phyloP scores from a whole-genome alignment of 1,139 yeast species.

The Debaryomycetaceae sp. region DNA sequence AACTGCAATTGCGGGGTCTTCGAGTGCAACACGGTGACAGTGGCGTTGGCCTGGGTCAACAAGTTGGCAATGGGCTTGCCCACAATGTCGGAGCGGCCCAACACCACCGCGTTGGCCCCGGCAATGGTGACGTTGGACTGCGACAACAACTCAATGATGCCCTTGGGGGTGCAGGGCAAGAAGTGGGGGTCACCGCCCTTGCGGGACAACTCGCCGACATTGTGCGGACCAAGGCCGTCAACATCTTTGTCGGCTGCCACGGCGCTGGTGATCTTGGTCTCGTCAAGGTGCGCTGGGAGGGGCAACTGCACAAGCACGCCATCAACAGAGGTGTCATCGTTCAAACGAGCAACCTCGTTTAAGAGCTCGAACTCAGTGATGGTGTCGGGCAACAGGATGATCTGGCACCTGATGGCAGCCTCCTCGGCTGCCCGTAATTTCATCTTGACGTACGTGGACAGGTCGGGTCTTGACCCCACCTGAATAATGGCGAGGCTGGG shows the following conservation, averaged over 20 bases:
- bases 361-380: conserved; percentile 58
- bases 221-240: conserved; percentile 89
- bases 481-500: conserved; percentile 84
- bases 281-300: conserved; percentile 77
- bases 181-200: conserved; percentile 82
- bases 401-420: conserved; percentile 70
- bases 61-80: conserved; percentile 90
- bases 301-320: conserved; percentile 94
- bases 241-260: conserved; percentile 84
- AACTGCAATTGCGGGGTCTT: conserved; percentile 57
- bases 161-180: conserved; percentile 96
- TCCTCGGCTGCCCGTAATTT: conserved; percentile 88
- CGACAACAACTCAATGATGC: conserved; percentile 74
- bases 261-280: conserved; percentile 69
- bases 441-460: conserved; percentile 92
- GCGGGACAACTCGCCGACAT: conserved; percentile 89
- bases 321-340: conserved; percentile 66
- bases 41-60: conserved; percentile 74
- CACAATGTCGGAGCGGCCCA: conserved; percentile 95
- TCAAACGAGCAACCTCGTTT: conserved; percentile 55
- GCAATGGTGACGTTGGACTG: conserved; percentile 56
- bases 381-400: conserved; percentile 63
- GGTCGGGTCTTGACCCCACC: conserved; percentile 87
- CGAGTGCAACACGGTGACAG: conserved; percentile 83
- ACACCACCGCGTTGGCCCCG: conserved; percentile 88